A percentile compares a stretch with the other conserved stretches of the same genome.
These are phyloP conservation scores for Postia placenta DNA, from an alignment of 768 basidiomycete species.

Conservation along the genomic window DNA sequence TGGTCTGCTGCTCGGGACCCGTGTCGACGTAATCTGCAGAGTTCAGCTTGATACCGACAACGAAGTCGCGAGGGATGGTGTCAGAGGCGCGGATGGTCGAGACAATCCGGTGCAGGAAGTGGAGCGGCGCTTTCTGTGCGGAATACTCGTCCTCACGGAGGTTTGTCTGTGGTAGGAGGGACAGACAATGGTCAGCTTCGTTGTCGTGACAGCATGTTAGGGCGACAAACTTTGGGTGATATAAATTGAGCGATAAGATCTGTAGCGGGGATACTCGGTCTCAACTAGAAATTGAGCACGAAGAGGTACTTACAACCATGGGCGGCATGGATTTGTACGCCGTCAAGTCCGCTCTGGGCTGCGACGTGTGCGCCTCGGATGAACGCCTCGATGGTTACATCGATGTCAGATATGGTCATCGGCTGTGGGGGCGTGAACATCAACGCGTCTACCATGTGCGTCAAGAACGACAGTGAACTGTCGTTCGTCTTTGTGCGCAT, in stretches of 20 bases:
- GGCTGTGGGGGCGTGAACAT: conserved; percentile 58
- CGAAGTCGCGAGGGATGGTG: conserved; percentile 44
- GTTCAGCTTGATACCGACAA: conserved; percentile 77
- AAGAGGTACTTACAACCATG: conserved; percentile 67
- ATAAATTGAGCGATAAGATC: conserved; percentile 79
- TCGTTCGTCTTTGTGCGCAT: conserved; percentile 30
- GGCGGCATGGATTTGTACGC: conserved; percentile 77
- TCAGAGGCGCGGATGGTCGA: conserved; percentile 46
- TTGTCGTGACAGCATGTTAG: not conserved
- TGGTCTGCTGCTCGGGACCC: not conserved
- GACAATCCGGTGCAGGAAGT: conserved; percentile 52
- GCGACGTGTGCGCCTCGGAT: conserved; percentile 63
- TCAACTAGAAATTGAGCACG: not conserved
- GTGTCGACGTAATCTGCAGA: conserved; percentile 60
- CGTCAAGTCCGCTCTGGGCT: conserved; percentile 70
- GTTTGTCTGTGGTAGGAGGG: conserved; percentile 37
- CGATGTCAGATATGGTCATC: conserved; percentile 58
- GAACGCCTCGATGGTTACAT: conserved; percentile 54
- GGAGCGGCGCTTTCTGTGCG: conserved; percentile 37
- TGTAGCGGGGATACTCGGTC: conserved; percentile 21
- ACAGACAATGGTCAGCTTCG: not conserved
- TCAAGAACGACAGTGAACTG: conserved; percentile 19
- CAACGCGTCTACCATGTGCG: conserved; percentile 35
- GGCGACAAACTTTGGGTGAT: conserved; percentile 57
- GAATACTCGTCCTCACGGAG: conserved; percentile 58